These are phyloP conservation scores for Lotmaria passim DNA, from an alignment of 208 protist species.

Conservation along the genomic window DNA sequence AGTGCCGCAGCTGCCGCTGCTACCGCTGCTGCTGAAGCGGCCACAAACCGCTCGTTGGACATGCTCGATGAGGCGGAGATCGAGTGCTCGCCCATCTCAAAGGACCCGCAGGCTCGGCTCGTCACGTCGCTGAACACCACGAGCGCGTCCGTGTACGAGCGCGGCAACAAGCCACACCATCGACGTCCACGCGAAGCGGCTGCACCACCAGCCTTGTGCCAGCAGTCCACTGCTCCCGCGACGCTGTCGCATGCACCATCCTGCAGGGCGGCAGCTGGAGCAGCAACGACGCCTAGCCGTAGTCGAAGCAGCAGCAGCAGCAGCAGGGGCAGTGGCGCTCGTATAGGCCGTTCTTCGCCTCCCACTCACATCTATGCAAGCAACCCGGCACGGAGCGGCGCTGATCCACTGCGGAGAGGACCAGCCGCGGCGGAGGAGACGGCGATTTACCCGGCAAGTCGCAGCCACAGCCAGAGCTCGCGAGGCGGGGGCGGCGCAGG, in stretches of 20 bases:
- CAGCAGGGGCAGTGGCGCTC: too few species aligned
- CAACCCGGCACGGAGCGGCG: not conserved
- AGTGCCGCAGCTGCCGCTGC: not conserved
- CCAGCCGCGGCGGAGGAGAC: conserved; percentile 28
- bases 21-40: too few species aligned
- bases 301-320: too few species aligned
- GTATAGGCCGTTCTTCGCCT: too few species aligned
- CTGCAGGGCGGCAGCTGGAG: too few species aligned
- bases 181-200: too few species aligned
- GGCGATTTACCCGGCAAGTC: conserved; percentile 19
- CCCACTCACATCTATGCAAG: too few species aligned
- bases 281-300: too few species aligned
- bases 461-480: conserved; percentile 16
- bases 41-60: not conserved
- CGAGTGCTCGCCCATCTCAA: conserved; percentile 42
- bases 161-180: too few species aligned
- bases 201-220: too few species aligned
- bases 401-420: not conserved
- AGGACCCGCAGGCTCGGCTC: conserved; percentile 27
- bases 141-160: conserved; percentile 24
- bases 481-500: not conserved
- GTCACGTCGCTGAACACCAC: conserved; percentile 33
- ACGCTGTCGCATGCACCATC: too few species aligned
- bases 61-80: conserved; percentile 18
- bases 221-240: too few species aligned